These are phyloP conservation scores for Pichia manshurica DNA, from an alignment of 805 yeast genomes.

Conservation along the genomic window DNA sequence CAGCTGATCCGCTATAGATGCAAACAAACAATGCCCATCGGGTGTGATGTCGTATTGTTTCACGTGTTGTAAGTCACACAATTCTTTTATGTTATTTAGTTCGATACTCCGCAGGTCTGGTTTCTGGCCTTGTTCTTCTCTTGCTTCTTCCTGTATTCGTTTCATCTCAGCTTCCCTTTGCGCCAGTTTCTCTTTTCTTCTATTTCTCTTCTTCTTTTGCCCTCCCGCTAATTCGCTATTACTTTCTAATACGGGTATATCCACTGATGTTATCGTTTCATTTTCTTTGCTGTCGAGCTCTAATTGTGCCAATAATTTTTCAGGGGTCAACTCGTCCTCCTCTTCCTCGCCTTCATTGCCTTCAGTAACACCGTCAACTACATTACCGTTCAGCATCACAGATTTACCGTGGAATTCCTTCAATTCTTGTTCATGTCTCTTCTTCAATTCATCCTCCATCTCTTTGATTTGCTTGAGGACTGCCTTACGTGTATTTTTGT, in stretches of 20 bases:
- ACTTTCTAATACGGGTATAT: slow-evolving; percentile 1
- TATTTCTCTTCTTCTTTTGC: slow-evolving; percentile 47
- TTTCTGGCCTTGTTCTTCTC: slow-evolving; percentile 55
- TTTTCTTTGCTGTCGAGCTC: slow-evolving; percentile 31
- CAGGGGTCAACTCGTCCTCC: slow-evolving; percentile 59
- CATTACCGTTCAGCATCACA: slow-evolving; percentile 18
- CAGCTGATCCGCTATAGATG: slow-evolving; percentile 78
- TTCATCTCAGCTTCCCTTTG: slow-evolving; percentile 66
- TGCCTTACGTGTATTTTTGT: slow-evolving; percentile 69
- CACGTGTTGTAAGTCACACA: slow-evolving; percentile 47
- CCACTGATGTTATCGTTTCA: slow-evolving; percentile 1
- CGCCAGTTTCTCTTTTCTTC: slow-evolving; percentile 81
- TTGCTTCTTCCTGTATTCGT: slow-evolving; percentile 59
- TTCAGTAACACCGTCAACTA: slow-evolving; percentile 26
- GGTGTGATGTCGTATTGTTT: slow-evolving; percentile 67
- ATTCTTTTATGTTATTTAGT: slow-evolving; percentile 51
- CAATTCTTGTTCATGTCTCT: slow-evolving; percentile 51
- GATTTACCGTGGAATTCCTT: slow-evolving; percentile 17
- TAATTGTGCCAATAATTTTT: slow-evolving; percentile 55
- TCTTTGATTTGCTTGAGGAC: slow-evolving; percentile 54
- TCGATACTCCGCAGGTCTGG: slow-evolving; percentile 73
- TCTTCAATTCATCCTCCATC: slow-evolving; percentile 51
- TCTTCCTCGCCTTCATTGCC: slow-evolving; percentile 26
- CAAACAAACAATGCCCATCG: slow-evolving; percentile 92
- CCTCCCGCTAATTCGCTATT: slow-evolving; percentile 6